Evolutionary conservation across 75 land plant genomes (phyloP), one percentile per base, ranked within the genome.

Genomic region (Cryptomeria japonica): DNA sequence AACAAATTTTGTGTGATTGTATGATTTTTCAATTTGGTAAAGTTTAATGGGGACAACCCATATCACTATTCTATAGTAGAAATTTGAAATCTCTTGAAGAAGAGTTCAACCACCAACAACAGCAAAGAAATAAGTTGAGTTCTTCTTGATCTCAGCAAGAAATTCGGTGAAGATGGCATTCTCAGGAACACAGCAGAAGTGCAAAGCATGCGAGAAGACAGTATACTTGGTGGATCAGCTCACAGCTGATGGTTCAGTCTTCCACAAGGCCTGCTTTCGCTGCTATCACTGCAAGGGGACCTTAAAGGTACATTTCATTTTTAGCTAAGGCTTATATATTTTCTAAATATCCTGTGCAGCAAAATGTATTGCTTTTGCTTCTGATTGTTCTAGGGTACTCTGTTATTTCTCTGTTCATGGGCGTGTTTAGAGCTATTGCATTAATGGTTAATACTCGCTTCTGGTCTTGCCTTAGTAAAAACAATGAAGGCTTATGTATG

Each of bases 171-270:
- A 41, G 83, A 92, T 95, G 95, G 92, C 96, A 18, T 96, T 95
- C 91, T 80, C 84, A n/a, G 97, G 97, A 34, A 96, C 95, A 31
- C 94, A 91, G 85, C 91, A 91, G 90, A 95, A 96, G 78, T 95
- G 97, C 91, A 95, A 95, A 93, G 96, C 90, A 44, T 96, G 98
- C 87, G 93, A 91, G 34, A 96, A 95, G 91, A 95, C 95, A 5
- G 95, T 96, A 49, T 96, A 95, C 85, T 87, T 93, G 22, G 90
- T 93, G 42, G 98, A 96, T 83, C 91, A 92, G 92, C 86, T 96
- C 83, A 90, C 92, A 32, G 96, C 94, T 56, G 98, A 96, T 90
- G 95, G 94, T 3, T 91, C 88, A 14, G 37, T 89, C 25, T 96
- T 93, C 58, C 98, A 96, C 88, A 94, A 94, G 79, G 70, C 93